Percentiles rank a stretch among this genome's conserved stretches.
Conservation (phyloP, 2,329 filamentous ascomycete species). For the Alternaria ethzedia region DNA sequence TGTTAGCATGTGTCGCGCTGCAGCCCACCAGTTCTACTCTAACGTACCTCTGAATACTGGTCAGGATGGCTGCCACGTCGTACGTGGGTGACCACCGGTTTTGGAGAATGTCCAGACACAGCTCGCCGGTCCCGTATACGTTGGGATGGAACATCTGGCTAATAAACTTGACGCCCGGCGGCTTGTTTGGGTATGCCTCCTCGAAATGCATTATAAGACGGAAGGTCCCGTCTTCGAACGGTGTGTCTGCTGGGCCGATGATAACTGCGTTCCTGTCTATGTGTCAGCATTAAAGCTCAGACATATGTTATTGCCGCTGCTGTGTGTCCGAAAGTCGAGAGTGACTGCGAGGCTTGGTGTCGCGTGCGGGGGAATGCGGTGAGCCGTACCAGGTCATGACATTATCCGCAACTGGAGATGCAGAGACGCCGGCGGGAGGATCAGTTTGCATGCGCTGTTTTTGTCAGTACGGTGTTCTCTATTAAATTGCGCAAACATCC, state of each 20-base stretch:
- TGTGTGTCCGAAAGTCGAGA: not conserved
- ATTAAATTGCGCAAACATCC: not conserved
- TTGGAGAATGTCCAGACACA: constrained; percentile 95
- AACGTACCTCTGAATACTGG: constrained; percentile 90
- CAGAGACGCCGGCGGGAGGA: constrained; percentile 93
- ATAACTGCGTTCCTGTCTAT: constrained; percentile 90
- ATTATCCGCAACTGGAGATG: constrained; percentile 93
- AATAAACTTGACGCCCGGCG: constrained; percentile 97
- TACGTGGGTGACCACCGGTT: constrained; percentile 99
- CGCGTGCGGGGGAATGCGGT: constrained; percentile 32
- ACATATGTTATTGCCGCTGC: not conserved
- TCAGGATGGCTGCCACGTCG: constrained; percentile 95
- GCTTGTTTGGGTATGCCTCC: constrained; percentile 98
- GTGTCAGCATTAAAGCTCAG: constrained; percentile 32
- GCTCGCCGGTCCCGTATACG: constrained; percentile 94
- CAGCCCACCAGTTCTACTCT: not conserved
- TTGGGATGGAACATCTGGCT: constrained; percentile 99
- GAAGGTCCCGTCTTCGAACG: constrained; percentile 98
- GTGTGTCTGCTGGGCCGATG: constrained; percentile 94
- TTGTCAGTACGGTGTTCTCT: constrained; percentile 15
- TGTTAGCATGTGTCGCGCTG: constrained; percentile 22
- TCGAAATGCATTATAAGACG: constrained; percentile 98
- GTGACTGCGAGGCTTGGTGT: constrained; percentile 12
- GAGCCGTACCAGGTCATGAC: constrained; percentile 87
- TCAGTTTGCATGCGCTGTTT: constrained; percentile 97